Evolutionary conservation across 306 rosid species (phyloP), one percentile per base, ranked within the genome.

Genomic region (Quercus robur): DNA sequence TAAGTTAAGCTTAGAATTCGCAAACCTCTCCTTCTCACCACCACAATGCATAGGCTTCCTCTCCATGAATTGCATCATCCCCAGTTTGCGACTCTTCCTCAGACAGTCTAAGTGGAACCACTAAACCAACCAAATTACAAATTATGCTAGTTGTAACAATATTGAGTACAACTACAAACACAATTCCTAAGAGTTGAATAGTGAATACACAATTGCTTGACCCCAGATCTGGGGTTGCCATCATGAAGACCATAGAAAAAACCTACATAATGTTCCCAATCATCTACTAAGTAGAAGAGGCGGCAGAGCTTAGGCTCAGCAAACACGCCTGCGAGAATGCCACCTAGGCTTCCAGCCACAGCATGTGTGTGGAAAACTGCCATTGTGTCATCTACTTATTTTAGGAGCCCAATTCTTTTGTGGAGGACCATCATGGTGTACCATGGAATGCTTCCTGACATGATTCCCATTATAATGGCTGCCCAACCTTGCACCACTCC

Each of bases 401-500:
- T 82, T 1, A 86, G 79, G 64, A 86, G 17, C 51, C 30, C 15
- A 14, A 70, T 78, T 74, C 82, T 57, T 57, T 73, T 84, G 84
- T 84, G 90, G 55, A 88, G 81, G n/a, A 86, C 79, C 92, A 88
- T 88, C 90, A 86, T 88, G 21, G 92, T 88, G 79, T 79, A 86
- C 92, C 90, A 88, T 49, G 92, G 87, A 66, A 88, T 82, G 80
- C 85, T 86, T 62, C 90, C 88, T 0, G 87, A 84, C 86, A 84
- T 67, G 6, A 86, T 52, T 79, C 92, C 92, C 81, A 88, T 88
- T 21, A 84, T 4, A 8, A 88, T 67, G 28, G 91, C 89, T 55
- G 86, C 89, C 91, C 89, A 88, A 11, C 89, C 85, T 82, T 88
- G 88, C 70, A 88, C 92, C 71, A 84, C 92, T 33, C 92, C 92